A percentile compares a stretch with the other conserved stretches of the same genome.
Conservation (phyloP, 176 grass and related monocot species). For the Eragrostis curvula region DNA sequence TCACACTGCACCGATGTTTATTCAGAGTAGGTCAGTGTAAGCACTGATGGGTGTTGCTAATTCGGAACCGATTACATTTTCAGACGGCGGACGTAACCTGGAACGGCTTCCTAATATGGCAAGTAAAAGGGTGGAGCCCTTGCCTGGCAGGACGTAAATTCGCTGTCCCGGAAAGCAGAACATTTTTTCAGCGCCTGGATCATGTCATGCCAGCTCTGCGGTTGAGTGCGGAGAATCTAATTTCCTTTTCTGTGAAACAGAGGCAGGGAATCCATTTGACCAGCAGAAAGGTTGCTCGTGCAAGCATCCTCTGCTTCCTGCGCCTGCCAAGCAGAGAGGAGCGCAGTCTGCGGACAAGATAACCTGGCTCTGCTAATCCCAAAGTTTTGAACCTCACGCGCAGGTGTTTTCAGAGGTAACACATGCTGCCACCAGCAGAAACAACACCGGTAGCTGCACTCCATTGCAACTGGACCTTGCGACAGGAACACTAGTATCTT, state of each 20-base stretch:
- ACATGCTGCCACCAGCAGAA: background rate
- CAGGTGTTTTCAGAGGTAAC: background rate
- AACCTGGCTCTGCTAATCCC: background rate
- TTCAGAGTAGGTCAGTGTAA: background rate
- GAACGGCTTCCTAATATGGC: slow-evolving; percentile 28
- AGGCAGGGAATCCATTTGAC: slow-evolving; percentile 23
- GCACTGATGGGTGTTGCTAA: background rate
- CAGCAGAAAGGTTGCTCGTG: slow-evolving; percentile 24
- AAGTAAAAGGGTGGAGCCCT: background rate
- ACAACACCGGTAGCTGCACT: background rate
- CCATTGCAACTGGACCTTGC: no score
- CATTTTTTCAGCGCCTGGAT: slow-evolving; percentile 25
- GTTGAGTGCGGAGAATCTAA: slow-evolving; percentile 16
- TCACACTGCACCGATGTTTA: background rate
- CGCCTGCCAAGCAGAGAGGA: background rate
- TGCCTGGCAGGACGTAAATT: background rate
- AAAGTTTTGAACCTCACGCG: background rate
- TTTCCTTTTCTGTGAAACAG: background rate
- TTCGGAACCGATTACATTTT: background rate
- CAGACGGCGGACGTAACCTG: background rate
- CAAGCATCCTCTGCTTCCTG: slow-evolving; percentile 13
- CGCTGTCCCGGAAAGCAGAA: slow-evolving; percentile 7
- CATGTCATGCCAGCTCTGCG: slow-evolving; percentile 28
- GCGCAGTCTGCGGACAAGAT: background rate
- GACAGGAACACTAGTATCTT: background rate